Evolutionary conservation across 2,329 filamentous ascomycete species (phyloP).

Genomic region (Neocatenulostroma microsporum): DNA sequence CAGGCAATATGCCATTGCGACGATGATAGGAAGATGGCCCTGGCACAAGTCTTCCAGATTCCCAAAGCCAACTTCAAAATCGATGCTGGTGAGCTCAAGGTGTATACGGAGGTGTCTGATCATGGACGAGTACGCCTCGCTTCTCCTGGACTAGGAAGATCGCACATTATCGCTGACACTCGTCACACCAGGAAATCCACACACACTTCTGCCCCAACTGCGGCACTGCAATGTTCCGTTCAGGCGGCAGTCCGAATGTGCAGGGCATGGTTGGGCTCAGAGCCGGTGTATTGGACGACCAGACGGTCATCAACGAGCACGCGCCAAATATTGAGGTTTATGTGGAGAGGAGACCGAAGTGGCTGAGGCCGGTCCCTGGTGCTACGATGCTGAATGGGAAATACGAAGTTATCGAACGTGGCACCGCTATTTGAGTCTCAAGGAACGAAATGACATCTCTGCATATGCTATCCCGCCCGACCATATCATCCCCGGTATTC

Average conservation of each 20-base stretch:
- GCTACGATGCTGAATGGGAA: background rate
- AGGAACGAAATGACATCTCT: too few relatives aligned
- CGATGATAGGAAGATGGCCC: background rate
- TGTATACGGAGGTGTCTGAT: background rate
- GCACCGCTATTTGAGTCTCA: too few relatives aligned
- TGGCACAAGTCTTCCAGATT: background rate
- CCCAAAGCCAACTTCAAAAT: background rate
- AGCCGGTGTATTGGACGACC: constrained; percentile 7
- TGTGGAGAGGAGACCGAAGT: constrained; percentile 6
- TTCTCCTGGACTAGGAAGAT: too few relatives aligned
- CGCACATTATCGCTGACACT: too few relatives aligned
- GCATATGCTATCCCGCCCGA: too few relatives aligned
- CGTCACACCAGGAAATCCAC: background rate
- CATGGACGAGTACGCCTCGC: too few relatives aligned
- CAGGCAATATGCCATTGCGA: constrained; percentile 3
- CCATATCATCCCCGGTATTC: too few relatives aligned
- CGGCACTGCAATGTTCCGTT: background rate
- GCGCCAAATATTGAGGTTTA: constrained; percentile 4
- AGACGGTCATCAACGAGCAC: constrained; percentile 1
- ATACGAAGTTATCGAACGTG: too few relatives aligned
- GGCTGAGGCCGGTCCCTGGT: background rate
- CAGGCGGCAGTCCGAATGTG: background rate
- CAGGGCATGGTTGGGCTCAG: constrained; percentile 4
- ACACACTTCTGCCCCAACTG: constrained; percentile 1
- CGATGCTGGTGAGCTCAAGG: background rate